Evolutionary conservation across 805 yeast genomes (phyloP).

Genomic region (Candida boidinii): DNA sequence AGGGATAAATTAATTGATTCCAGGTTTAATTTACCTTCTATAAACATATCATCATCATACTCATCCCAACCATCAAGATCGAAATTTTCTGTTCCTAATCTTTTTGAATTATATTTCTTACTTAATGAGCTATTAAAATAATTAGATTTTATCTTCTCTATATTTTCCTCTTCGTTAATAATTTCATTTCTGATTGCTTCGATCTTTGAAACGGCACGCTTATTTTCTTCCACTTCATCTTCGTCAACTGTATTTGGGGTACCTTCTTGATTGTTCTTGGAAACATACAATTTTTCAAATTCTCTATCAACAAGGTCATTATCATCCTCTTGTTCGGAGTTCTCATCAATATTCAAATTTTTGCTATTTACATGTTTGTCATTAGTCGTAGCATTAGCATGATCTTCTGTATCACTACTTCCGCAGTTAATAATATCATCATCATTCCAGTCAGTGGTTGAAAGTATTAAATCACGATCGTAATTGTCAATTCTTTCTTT

Average conservation of each 20-base stretch:
- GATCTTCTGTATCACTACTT: slow-evolving; percentile 11
- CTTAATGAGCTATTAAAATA: no score
- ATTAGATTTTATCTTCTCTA: background rate
- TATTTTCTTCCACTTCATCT: no score
- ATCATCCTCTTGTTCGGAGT: background rate
- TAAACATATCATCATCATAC: slow-evolving; percentile 62
- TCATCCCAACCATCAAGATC: slow-evolving; percentile 35
- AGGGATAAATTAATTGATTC: slow-evolving; percentile 35
- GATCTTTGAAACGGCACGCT: no score
- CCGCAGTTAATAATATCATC: slow-evolving; percentile 48
- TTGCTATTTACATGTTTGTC: no score
- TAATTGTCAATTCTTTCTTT: slow-evolving; percentile 27
- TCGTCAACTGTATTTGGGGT: no score
- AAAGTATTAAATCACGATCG: slow-evolving; percentile 49
- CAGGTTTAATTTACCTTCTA: slow-evolving; percentile 51
- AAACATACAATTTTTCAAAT: no score
- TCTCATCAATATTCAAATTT: no score
- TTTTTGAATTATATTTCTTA: no score
- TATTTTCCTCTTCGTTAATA: slow-evolving; percentile 6
- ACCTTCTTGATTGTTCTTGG: no score
- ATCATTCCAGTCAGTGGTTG: slow-evolving; percentile 77
- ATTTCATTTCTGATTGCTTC: background rate
- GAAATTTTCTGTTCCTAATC: slow-evolving; percentile 21
- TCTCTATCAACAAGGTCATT: no score
- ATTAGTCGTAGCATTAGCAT: slow-evolving; percentile 5